Conservation (phyloP, 768 basidiomycete species). For the Hydnomerulius pinastri region DNA sequence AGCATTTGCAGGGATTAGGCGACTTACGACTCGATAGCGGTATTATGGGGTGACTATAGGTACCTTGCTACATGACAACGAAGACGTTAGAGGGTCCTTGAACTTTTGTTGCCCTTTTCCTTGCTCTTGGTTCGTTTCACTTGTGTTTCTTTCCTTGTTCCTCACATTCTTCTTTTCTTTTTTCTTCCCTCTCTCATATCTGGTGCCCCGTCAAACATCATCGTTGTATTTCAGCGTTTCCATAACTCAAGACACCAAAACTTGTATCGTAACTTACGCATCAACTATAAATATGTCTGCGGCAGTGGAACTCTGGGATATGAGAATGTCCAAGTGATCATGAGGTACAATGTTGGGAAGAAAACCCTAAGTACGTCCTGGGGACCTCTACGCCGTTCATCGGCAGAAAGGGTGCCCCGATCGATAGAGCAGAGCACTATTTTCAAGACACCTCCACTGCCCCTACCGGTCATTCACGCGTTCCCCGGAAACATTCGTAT, state of each 20-base stretch:
- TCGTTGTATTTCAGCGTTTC: slow-evolving; percentile 22
- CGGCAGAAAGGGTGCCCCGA: background rate
- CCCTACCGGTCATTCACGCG: slow-evolving; percentile 13
- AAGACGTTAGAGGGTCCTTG: background rate
- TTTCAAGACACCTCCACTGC: background rate
- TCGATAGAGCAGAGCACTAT: background rate
- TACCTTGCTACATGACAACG: background rate
- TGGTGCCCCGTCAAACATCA: slow-evolving; percentile 4
- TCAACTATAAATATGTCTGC: slow-evolving; percentile 35
- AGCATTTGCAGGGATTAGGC: slow-evolving; percentile 20
- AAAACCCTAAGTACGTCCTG: background rate
- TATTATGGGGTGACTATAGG: slow-evolving; percentile 15
- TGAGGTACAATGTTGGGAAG: background rate
- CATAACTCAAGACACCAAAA: slow-evolving; percentile 19
- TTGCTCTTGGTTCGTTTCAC: slow-evolving; percentile 21
- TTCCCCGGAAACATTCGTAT: slow-evolving; percentile 7
- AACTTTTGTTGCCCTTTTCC: slow-evolving; percentile 5
- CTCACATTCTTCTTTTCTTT: slow-evolving; percentile 5
- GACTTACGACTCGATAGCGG: slow-evolving; percentile 12
- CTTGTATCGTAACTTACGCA: slow-evolving; percentile 34
- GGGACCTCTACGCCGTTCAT: background rate
- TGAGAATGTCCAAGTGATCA: background rate
- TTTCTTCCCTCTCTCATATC: slow-evolving; percentile 1
- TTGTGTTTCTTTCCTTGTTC: slow-evolving; percentile 9
- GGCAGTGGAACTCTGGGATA: background rate